Evolutionary conservation across 305 asterid species (phyloP).

Genomic region (Solanum chacoense): DNA sequence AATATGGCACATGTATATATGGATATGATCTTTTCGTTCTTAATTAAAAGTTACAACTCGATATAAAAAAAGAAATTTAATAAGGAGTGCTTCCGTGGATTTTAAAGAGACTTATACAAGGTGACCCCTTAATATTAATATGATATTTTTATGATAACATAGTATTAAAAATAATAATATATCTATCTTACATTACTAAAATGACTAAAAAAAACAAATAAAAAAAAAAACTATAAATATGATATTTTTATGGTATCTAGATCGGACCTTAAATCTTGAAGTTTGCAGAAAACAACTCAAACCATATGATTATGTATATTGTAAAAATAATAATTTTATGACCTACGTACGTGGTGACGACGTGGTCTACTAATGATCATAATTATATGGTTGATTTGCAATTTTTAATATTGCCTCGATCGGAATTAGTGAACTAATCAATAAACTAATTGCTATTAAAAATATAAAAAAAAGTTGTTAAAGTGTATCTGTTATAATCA

Average conservation of each 20-base stretch:
- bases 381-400: background rate
- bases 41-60: background rate
- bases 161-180: background rate
- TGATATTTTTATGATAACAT: no score
- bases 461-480: background rate
- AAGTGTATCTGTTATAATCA: background rate
- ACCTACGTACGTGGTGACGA: background rate
- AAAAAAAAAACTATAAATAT: background rate
- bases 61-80: background rate
- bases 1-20: background rate
- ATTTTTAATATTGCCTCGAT: background rate
- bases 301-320: background rate
- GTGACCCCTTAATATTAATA: background rate
- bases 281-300: background rate
- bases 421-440: background rate
- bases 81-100: background rate
- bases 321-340: background rate
- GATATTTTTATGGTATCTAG: background rate
- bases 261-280: background rate
- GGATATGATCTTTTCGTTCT: background rate
- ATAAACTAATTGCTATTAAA: background rate
- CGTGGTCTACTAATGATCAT: background rate
- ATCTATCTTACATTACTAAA: background rate
- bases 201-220: background rate
- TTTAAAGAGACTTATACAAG: background rate